Evolutionary conservation across 495 filamentous ascomycete species (phyloP).

Genomic region (Aspergillus sparsus): DNA sequence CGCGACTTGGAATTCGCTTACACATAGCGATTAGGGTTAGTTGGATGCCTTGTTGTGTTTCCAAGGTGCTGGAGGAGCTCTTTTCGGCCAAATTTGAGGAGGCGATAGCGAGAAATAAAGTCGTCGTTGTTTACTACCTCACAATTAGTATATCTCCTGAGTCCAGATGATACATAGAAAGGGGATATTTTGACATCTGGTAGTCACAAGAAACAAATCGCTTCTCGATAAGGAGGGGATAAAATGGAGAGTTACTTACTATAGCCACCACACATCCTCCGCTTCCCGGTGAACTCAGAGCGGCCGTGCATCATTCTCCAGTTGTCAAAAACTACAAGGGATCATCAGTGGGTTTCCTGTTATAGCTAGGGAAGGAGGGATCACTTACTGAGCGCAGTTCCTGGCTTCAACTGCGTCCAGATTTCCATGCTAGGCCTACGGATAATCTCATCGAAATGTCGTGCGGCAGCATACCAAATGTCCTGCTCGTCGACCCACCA

Average conservation of each 20-base stretch:
- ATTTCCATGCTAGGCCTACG: conserved; percentile 56
- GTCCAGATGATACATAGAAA: too few relatives aligned
- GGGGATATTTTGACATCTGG: too few relatives aligned
- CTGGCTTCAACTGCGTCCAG: conserved; percentile 77
- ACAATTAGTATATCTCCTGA: conserved; percentile 22
- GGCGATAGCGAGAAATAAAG: conserved; percentile 74
- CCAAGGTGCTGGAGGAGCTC: conserved; percentile 50
- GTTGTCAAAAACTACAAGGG: conserved; percentile 80
- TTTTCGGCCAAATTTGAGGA: conserved; percentile 63
- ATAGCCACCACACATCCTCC: conserved; percentile 88
- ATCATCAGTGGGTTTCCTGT: conserved; percentile 5
- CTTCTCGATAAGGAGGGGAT: neutral
- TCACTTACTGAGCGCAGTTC: conserved; percentile 68
- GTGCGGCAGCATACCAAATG: conserved; percentile 76
- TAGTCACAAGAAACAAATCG: too few relatives aligned
- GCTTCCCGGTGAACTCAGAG: conserved; percentile 73
- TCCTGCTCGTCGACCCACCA: conserved; percentile 42
- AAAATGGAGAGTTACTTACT: conserved; percentile 52
- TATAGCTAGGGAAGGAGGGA: neutral
- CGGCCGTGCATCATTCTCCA: conserved; percentile 91
- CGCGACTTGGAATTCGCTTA: neutral
- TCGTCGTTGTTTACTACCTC: conserved; percentile 78
- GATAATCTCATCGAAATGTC: conserved; percentile 63
- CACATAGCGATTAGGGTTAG: conserved; percentile 18
- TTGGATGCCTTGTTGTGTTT: neutral